These are phyloP conservation scores for Mycosphaerella arachidis DNA, from an alignment of 2,329 filamentous ascomycete species.

Conservation along the genomic window DNA sequence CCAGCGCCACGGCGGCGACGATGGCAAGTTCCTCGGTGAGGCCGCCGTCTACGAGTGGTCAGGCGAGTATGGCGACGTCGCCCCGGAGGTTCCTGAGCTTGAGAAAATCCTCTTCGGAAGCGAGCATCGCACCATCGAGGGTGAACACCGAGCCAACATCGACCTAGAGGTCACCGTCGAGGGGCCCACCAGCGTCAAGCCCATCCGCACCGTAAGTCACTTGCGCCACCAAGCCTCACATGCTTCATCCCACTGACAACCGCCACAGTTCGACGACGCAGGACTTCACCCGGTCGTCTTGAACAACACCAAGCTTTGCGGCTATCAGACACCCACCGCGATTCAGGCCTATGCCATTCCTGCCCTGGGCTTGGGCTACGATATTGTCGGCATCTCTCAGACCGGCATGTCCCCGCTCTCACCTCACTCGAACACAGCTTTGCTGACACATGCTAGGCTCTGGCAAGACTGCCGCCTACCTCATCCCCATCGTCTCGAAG, in stretches of 20 bases:
- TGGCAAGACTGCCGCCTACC: slow-evolving; percentile 90
- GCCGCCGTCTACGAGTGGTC: slow-evolving; percentile 76
- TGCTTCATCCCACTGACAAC: slow-evolving; percentile 15
- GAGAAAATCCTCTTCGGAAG: slow-evolving; percentile 70
- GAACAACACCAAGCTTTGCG: slow-evolving; percentile 68
- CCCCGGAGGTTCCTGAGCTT: slow-evolving; percentile 63
- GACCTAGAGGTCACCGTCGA: slow-evolving; percentile 50
- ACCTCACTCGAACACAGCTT: neutral
- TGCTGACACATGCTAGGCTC: slow-evolving; percentile 58
- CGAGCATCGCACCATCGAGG: slow-evolving; percentile 52
- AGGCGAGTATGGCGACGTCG: slow-evolving; percentile 81
- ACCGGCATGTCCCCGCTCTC: slow-evolving; percentile 61
- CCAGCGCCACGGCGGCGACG: slow-evolving; percentile 12
- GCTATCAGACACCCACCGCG: slow-evolving; percentile 71
- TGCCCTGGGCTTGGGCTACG: slow-evolving; percentile 68
- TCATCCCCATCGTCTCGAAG: slow-evolving; percentile 82
- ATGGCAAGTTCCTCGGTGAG: slow-evolving; percentile 47
- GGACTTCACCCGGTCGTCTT: slow-evolving; percentile 81
- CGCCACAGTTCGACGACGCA: slow-evolving; percentile 62
- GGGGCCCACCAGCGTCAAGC: slow-evolving; percentile 45
- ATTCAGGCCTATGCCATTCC: slow-evolving; percentile 85
- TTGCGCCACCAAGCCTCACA: neutral
- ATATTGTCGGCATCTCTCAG: slow-evolving; percentile 85
- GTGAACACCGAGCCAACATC: slow-evolving; percentile 59
- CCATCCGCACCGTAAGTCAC: slow-evolving; percentile 46